Base-by-base conservation (phyloP, 768 basidiomycete species). In the Crepidotus variabilis region DNA sequence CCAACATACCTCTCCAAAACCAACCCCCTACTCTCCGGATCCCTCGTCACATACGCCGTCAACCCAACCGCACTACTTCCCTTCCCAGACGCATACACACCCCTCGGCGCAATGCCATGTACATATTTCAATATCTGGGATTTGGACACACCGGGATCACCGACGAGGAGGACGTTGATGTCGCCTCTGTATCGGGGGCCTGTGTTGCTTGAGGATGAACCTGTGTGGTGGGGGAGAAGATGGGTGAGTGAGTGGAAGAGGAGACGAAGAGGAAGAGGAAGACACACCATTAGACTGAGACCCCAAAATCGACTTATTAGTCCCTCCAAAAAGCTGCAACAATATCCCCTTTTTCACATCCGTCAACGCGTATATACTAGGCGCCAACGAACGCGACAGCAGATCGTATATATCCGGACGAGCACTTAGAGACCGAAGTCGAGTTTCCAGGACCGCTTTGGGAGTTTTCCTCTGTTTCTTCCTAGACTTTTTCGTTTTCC, bases 321-420 rank as follows among this genome's bases (percentile, higher is more conserved):
- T 98, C 0, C 97, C 97, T 2, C 97, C 97, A 71, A 99, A 98
- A 22, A 99, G 72, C 70, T 98, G 96, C 32, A 99, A 75, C 57
- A 99, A 69, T 52, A 98, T 97, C 0, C 97, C 97, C 76, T 98
- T 98, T 77, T 99, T 99, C 57, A 98, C 94, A 67, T 99, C 97
- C 22, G 98, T 95, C 91, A 98, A 89, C 69, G 93, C 91, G 87
- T 92, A 98, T 61, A 99, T 97, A 33, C 87, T 90, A 14, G 97
- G 97, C 1, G 95, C 96, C 54, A 99, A 80, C 1, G 89, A 92
- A 16, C 88, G 78, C 7, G 94, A 75, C 5, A 98, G 78, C 23
- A 91, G 74, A 1, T 93, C 92, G 68, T 98, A 98, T 24, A 98
- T 75, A 69, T 97, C 94, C 16, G 84, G 83, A 54, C 83, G 73